Conservation (phyloP, 2,329 filamentous ascomycete species). For the Neophaeococcomyces aloes region DNA sequence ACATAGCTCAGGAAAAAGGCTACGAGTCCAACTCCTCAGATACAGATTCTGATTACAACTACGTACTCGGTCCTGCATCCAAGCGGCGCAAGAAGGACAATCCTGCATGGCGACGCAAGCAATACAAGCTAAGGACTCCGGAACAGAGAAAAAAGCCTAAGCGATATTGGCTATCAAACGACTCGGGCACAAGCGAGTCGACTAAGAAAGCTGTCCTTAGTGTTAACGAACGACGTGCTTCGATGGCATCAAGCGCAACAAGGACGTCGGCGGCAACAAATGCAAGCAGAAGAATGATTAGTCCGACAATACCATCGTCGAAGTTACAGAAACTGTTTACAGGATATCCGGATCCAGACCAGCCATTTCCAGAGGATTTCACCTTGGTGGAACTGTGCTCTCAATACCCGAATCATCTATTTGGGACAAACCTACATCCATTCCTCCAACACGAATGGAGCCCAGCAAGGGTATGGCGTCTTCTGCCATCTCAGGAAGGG, state of each 20-base stretch:
- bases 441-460: background rate
- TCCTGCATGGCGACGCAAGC: background rate
- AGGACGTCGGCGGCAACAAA: background rate
- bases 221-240: background rate
- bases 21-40: background rate
- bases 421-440: conserved; percentile 3
- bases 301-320: background rate
- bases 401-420: conserved; percentile 1
- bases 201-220: background rate
- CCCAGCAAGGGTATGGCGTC: background rate
- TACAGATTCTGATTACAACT: conserved; percentile 2
- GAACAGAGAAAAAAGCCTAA: background rate
- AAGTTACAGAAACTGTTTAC: background rate
- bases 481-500: background rate
- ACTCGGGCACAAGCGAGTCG: no score
- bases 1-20: background rate
- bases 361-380: background rate
- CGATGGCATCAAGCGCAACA: background rate
- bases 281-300: background rate
- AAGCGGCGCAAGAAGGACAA: background rate
- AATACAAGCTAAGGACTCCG: background rate
- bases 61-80: background rate
- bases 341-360: background rate
- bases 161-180: no score
- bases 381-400: background rate